Evolutionary conservation across 495 filamentous ascomycete species (phyloP).

Genomic region (Penicillium antarcticum): DNA sequence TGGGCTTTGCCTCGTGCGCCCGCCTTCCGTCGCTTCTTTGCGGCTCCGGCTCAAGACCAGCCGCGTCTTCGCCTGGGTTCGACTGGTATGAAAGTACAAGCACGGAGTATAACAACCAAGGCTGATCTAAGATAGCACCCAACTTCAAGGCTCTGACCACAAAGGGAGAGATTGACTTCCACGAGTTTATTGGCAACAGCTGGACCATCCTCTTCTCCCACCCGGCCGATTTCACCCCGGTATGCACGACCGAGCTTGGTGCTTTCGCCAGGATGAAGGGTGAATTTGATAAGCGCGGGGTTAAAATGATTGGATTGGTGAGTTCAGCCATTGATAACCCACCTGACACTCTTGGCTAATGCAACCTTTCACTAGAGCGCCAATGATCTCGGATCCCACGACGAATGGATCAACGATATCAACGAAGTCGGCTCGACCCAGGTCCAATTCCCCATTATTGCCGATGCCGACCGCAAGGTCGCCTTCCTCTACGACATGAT

Average conservation of each 20-base stretch:
- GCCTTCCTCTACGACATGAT: conserved; percentile 96
- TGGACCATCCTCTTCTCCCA: conserved; percentile 69
- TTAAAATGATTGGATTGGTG: conserved; percentile 66
- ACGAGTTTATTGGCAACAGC: conserved; percentile 54
- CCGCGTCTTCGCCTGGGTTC: conserved; percentile 60
- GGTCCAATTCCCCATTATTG: conserved; percentile 92
- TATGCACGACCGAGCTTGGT: conserved; percentile 68
- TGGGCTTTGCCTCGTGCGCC: conserved; percentile 26
- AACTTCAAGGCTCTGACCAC: conserved; percentile 67
- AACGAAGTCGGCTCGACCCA: conserved; percentile 82
- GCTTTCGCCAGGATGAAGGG: conserved; percentile 61
- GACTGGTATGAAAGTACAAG: conserved; percentile 28
- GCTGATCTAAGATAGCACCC: conserved; percentile 37
- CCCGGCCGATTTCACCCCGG: conserved; percentile 68
- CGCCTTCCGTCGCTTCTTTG: conserved; percentile 30
- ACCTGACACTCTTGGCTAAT: conserved; percentile 53
- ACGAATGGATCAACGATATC: conserved; percentile 90
- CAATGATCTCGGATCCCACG: conserved; percentile 53
- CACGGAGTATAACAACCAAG: not conserved
- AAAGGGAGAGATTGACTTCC: conserved; percentile 64
- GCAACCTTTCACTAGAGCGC: conserved; percentile 27
- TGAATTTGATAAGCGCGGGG: conserved; percentile 59
- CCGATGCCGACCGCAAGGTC: conserved; percentile 92
- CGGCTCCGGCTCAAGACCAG: conserved; percentile 43
- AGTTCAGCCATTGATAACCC: conserved; percentile 50